These are phyloP conservation scores for Talaromyces borbonicus DNA, from an alignment of 495 filamentous ascomycete species.

Conservation along the genomic window DNA sequence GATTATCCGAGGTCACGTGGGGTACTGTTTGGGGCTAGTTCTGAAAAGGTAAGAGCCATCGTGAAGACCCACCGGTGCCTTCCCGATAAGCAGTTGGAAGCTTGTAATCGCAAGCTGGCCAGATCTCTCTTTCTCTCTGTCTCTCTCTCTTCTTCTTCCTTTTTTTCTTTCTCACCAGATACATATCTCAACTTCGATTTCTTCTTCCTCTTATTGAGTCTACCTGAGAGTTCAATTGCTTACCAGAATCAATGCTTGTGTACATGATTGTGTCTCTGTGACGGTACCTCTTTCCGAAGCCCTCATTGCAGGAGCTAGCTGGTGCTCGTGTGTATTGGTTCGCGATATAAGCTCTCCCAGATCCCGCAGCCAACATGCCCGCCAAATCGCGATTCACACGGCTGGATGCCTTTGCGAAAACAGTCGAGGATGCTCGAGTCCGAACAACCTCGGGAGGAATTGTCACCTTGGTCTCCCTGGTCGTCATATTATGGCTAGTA, in stretches of 20 bases:
- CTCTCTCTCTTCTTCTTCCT: neutral
- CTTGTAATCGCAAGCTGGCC: slow-evolving; percentile 8
- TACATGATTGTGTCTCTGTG: slow-evolving; percentile 4
- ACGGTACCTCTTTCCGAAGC: neutral
- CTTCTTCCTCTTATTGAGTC: no score
- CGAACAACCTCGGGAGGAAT: slow-evolving; percentile 96
- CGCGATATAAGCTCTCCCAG: neutral
- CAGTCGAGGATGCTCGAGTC: slow-evolving; percentile 93
- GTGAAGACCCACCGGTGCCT: neutral
- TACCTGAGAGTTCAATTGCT: neutral
- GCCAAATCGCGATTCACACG: slow-evolving; percentile 78
- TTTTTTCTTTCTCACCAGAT: neutral
- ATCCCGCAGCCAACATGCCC: slow-evolving; percentile 32
- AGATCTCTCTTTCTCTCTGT: slow-evolving; percentile 5
- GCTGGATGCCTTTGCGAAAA: slow-evolving; percentile 97
- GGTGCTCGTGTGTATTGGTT: neutral
- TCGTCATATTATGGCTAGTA: slow-evolving; percentile 78
- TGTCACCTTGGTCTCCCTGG: slow-evolving; percentile 80
- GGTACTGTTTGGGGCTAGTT: neutral
- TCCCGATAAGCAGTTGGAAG: slow-evolving; percentile 7
- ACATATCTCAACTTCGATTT: neutral
- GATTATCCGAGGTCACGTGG: slow-evolving; percentile 1
- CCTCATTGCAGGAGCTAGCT: slow-evolving; percentile 9
- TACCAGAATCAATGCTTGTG: neutral
- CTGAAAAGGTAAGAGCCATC: neutral